phyloP scores from a whole-genome alignment of 768 basidiomycete genomes.

The Artomyces pyxidatus region DNA sequence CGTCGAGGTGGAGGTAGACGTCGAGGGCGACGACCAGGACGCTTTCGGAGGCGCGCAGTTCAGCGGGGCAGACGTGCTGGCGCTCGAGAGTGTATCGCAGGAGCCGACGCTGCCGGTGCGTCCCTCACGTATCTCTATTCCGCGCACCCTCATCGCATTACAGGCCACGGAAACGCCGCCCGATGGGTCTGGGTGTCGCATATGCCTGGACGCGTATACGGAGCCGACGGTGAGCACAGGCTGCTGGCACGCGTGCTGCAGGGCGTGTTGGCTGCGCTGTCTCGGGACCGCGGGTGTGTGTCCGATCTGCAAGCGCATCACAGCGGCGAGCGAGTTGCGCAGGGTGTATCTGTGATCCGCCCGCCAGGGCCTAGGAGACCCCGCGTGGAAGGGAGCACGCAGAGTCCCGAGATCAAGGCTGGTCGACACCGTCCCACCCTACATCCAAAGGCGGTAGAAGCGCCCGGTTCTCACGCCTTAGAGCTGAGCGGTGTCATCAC shows the following conservation, averaged over 20 bases:
- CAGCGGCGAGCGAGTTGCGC: conserved; percentile 64
- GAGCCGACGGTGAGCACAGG: conserved; percentile 78
- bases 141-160: too few species aligned
- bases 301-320: conserved; percentile 84
- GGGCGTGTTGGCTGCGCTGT: conserved; percentile 79
- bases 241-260: conserved; percentile 84
- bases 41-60: conserved; percentile 69
- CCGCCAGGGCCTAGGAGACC: too few species aligned
- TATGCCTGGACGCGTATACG: conserved; percentile 69
- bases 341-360: conserved; percentile 68
- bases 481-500: too few species aligned
- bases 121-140: too few species aligned
- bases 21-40: conserved; percentile 68
- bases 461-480: too few species aligned
- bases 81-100: neutral
- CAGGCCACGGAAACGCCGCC: too few species aligned
- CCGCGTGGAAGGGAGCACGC: too few species aligned
- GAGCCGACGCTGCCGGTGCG: too few species aligned
- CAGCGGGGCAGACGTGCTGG: conserved; percentile 56
- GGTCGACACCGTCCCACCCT: too few species aligned
- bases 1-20: conserved; percentile 72
- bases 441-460: too few species aligned
- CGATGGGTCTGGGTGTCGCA: conserved; percentile 48
- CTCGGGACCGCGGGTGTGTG: conserved; percentile 76
- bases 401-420: too few species aligned